These are phyloP conservation scores for Gnetum montanum DNA, from an alignment of 75 land plant genomes.

Conservation along the genomic window DNA sequence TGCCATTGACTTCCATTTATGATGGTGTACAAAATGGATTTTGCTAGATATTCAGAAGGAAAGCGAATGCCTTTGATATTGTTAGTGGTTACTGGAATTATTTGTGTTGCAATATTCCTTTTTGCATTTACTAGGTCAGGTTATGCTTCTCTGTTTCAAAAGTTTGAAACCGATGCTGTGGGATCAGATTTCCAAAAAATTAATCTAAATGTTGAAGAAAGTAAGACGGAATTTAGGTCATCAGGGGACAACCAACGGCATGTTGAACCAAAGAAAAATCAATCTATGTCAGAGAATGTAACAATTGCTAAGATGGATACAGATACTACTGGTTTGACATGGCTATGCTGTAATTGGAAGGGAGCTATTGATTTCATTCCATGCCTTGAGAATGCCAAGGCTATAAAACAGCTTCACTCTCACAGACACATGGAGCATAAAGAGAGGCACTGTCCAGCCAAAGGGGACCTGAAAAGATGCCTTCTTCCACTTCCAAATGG, in stretches of 20 bases:
- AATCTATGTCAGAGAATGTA: background rate
- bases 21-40: slow-evolving; percentile 4
- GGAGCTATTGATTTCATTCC: slow-evolving; percentile 61
- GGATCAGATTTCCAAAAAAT: background rate
- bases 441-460: slow-evolving; percentile 69
- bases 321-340: slow-evolving; percentile 1
- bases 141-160: background rate
- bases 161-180: background rate
- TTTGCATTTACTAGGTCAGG: slow-evolving; percentile 2
- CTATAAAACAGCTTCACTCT: slow-evolving; percentile 49
- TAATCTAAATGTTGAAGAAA: background rate
- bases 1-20: too few relatives aligned
- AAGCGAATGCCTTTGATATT: slow-evolving; percentile 2
- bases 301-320: background rate
- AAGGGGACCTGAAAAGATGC: slow-evolving; percentile 25
- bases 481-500: slow-evolving; percentile 55
- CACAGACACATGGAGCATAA: slow-evolving; percentile 59
- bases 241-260: background rate
- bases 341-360: slow-evolving; percentile 10
- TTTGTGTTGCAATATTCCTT: slow-evolving; percentile 4
- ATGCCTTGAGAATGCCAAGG: slow-evolving; percentile 66
- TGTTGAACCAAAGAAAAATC: background rate
- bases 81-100: slow-evolving; percentile 2
- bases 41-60: slow-evolving; percentile 1
- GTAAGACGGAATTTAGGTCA: slow-evolving; percentile 1